A percentile compares a stretch with the other conserved stretches of the same genome.
These are phyloP conservation scores for Metschnikowia vanudenii DNA, from an alignment of 805 yeast genomes.

Conservation along the genomic window DNA sequence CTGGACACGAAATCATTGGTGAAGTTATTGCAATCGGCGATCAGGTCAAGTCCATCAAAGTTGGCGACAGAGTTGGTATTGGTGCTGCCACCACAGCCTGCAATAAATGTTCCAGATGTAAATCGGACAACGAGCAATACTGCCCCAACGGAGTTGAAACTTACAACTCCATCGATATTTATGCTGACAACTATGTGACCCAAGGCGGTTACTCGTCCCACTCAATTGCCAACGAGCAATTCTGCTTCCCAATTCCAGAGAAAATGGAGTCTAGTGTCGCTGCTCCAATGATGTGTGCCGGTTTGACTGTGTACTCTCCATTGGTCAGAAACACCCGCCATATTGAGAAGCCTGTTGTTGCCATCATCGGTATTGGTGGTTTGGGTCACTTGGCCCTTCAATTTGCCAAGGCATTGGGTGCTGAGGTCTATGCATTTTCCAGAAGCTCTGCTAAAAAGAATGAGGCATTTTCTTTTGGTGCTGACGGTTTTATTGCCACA, in stretches of 20 bases:
- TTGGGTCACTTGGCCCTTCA: constrained; percentile 56
- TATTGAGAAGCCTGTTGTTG: constrained; percentile 40
- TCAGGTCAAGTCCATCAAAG: constrained; percentile 15
- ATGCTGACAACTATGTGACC: constrained; percentile 48
- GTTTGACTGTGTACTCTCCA: constrained; percentile 71
- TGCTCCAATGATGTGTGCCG: constrained; percentile 79
- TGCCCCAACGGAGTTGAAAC: constrained; percentile 45
- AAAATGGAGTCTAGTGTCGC: constrained; percentile 48
- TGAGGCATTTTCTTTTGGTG: constrained; percentile 51
- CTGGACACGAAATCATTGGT: constrained; percentile 73
- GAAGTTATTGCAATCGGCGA: constrained; percentile 34
- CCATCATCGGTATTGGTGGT: constrained; percentile 60
- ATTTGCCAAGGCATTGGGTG: constrained; percentile 60
- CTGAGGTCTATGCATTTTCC: constrained; percentile 57
- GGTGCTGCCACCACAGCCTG: constrained; percentile 21
- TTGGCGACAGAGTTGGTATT: constrained; percentile 24
- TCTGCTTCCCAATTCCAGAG: constrained; percentile 64
- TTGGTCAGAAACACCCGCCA: constrained; percentile 44
- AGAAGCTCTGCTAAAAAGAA: constrained; percentile 48
- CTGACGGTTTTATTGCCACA: constrained; percentile 55
- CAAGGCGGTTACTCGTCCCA: constrained; percentile 74
- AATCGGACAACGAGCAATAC: constrained; percentile 43
- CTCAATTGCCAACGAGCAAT: constrained; percentile 60
- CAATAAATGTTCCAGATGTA: constrained; percentile 53
- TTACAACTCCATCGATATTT: constrained; percentile 44